Conservation (phyloP, 2,329 filamentous ascomycete species). For the Magnaporthiopsis rhizophila region DNA sequence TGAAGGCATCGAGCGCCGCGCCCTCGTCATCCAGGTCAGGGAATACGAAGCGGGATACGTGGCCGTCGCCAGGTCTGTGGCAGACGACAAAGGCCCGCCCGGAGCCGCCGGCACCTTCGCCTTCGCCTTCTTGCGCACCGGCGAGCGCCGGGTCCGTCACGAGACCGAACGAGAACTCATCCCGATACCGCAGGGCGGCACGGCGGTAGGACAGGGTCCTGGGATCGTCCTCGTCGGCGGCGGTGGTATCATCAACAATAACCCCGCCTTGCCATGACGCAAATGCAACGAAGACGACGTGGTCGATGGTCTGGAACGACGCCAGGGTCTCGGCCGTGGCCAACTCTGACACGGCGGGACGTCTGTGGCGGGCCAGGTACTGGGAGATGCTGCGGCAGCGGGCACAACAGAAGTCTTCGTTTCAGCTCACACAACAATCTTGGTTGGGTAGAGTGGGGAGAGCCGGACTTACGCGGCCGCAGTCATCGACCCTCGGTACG, state of each 20-base stretch:
- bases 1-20: slow-evolving; percentile 19
- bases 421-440: neutral
- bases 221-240: neutral
- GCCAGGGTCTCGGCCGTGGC: slow-evolving; percentile 13
- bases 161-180: slow-evolving; percentile 28
- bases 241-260: neutral
- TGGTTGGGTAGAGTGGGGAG: neutral
- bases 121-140: slow-evolving; percentile 11
- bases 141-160: slow-evolving; percentile 11
- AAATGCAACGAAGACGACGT: slow-evolving; percentile 7
- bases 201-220: slow-evolving; percentile 7
- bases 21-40: neutral
- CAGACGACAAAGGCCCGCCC: slow-evolving; percentile 17
- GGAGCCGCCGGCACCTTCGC: slow-evolving; percentile 11
- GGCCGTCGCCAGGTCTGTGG: slow-evolving; percentile 22
- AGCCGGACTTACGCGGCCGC: slow-evolving; percentile 14
- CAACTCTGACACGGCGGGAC: slow-evolving; percentile 19
- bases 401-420: neutral
- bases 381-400: slow-evolving; percentile 15
- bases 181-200: slow-evolving; percentile 19
- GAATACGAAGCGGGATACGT: slow-evolving; percentile 8
- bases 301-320: slow-evolving; percentile 6
- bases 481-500: slow-evolving; percentile 15
- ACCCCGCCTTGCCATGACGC: slow-evolving; percentile 13
- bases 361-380: slow-evolving; percentile 18